Conservation (phyloP, 2,329 filamentous ascomycete species). For the Elsinoe fawcettii region DNA sequence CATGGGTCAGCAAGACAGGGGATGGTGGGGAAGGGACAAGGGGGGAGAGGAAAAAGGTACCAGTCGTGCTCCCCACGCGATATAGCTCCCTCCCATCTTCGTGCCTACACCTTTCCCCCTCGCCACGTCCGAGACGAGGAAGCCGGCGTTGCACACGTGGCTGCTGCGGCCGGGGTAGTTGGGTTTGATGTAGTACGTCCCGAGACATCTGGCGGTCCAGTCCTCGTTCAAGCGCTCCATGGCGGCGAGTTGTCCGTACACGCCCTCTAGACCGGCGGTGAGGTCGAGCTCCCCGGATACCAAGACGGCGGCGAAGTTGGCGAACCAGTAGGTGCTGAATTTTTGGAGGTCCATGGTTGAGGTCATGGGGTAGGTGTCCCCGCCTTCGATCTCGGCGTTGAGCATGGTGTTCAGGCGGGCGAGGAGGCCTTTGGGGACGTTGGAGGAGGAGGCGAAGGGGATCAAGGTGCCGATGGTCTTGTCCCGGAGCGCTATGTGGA, state of each 20-base stretch:
- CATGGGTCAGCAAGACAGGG: too few relatives aligned
- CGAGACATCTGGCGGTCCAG: conserved; percentile 74
- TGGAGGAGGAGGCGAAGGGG: conserved; percentile 67
- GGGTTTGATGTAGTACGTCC: conserved; percentile 89
- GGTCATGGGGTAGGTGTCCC: conserved; percentile 86
- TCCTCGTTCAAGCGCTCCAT: conserved; percentile 46
- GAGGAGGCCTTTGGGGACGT: conserved; percentile 68
- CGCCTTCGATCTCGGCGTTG: conserved; percentile 84
- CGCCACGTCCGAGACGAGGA: conserved; percentile 41
- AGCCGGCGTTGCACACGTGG: conserved; percentile 68
- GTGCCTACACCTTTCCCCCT: conserved; percentile 44
- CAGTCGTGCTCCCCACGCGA: conserved; percentile 47
- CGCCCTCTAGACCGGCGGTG: conserved; percentile 53
- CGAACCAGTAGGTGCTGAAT: conserved; percentile 83
- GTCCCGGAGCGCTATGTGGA: conserved; percentile 75
- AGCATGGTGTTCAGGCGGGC: conserved; percentile 75
- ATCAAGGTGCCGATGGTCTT: conserved; percentile 78
- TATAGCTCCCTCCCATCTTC: conserved; percentile 45
- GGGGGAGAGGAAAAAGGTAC: conserved; percentile 20
- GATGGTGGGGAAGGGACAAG: not conserved
- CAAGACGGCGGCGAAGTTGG: conserved; percentile 84
- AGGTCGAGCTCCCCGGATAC: conserved; percentile 55
- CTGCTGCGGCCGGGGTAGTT: conserved; percentile 88
- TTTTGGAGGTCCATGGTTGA: conserved; percentile 64
- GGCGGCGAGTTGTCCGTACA: conserved; percentile 26